Evolutionary conservation across 2,329 filamentous ascomycete genomes (phyloP).

Genomic region (Aspergillus novoparasiticus): DNA sequence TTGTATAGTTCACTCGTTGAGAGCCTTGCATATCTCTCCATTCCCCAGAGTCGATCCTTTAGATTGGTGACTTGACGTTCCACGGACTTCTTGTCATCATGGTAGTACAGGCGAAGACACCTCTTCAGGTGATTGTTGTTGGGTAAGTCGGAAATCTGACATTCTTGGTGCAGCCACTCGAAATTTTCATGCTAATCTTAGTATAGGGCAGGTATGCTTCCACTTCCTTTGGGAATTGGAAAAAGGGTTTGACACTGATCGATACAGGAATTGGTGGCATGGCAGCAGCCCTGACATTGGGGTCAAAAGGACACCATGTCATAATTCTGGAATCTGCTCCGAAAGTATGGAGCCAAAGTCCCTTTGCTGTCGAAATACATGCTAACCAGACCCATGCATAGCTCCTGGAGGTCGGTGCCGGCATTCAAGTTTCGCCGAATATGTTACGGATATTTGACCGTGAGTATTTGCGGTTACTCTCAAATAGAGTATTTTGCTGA

Average conservation of each 20-base stretch:
- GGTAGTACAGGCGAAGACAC: constrained; percentile 26
- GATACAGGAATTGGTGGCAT: constrained; percentile 38
- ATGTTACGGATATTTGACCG: constrained; percentile 74
- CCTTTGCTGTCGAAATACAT: background rate
- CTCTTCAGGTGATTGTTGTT: constrained; percentile 37
- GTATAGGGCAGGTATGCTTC: constrained; percentile 33
- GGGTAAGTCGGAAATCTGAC: constrained; percentile 28
- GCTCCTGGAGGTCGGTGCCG: constrained; percentile 66
- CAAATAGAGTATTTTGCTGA: background rate
- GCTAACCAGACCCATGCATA: constrained; percentile 12
- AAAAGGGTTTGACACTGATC: constrained; percentile 6
- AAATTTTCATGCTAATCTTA: background rate
- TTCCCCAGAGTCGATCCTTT: background rate
- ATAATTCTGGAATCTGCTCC: constrained; percentile 36
- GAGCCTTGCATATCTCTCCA: background rate
- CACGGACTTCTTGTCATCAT: constrained; percentile 19
- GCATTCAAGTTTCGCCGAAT: constrained; percentile 81
- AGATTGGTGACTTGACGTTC: background rate
- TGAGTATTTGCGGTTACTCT: constrained; percentile 19
- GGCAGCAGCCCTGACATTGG: constrained; percentile 38
- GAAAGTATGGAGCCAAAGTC: constrained; percentile 27
- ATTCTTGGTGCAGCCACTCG: background rate
- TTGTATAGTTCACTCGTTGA: background rate
- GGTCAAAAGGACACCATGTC: constrained; percentile 36
- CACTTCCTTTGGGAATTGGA: no score